A percentile compares a stretch with the other conserved stretches of the same genome.
Conservation (phyloP, 2,329 filamentous ascomycete genomes). For the Sclerotinia glacialis region DNA sequence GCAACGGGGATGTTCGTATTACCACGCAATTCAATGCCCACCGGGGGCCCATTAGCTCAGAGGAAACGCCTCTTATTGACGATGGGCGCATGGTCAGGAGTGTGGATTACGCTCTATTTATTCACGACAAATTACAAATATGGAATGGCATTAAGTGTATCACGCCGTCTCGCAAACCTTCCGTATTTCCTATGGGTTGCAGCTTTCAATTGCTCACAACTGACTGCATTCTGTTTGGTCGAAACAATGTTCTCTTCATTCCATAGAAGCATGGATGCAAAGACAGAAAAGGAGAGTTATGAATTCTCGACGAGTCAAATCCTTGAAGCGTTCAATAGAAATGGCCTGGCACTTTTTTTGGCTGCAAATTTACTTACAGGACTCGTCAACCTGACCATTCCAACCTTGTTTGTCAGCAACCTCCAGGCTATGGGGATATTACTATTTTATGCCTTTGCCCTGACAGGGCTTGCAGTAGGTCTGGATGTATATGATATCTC, state of each 20-base stretch:
- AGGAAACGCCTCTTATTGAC: constrained; percentile 59
- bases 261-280: constrained; percentile 50
- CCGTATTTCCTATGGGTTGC: constrained; percentile 91
- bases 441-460: constrained; percentile 63
- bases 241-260: constrained; percentile 78
- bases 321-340: constrained; percentile 82
- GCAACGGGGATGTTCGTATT: constrained; percentile 78
- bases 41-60: constrained; percentile 47
- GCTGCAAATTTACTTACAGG: constrained; percentile 88
- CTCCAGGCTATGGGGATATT: constrained; percentile 70
- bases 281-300: constrained; percentile 62
- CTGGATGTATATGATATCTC: constrained; percentile 48
- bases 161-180: constrained; percentile 85
- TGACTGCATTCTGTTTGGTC: constrained; percentile 73
- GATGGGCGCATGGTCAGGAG: constrained; percentile 60
- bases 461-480: constrained; percentile 66
- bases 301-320: constrained; percentile 73
- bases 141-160: constrained; percentile 73
- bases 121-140: constrained; percentile 65
- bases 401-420: constrained; percentile 70
- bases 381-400: constrained; percentile 79
- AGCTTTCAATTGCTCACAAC: constrained; percentile 85
- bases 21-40: constrained; percentile 53
- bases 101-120: constrained; percentile 71
- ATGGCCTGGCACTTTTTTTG: constrained; percentile 81